phyloP scores from a whole-genome alignment of 352 stramenopile genomes.

The Phytophthora aleatoria region DNA sequence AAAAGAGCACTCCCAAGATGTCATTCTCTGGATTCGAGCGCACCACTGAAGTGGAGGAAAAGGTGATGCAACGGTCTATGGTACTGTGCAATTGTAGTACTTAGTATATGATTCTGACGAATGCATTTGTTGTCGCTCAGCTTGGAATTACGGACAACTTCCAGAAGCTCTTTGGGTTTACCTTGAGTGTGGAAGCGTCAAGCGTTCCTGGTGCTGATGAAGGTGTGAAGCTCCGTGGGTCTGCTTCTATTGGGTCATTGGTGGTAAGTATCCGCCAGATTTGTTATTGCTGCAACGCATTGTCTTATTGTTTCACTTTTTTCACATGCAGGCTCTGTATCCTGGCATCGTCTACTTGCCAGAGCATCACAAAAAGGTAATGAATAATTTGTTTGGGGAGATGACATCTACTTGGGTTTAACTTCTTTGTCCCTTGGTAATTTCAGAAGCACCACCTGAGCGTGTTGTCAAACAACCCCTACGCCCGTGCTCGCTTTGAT shows the following conservation, averaged over 20 bases:
- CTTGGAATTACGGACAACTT: slow-evolving; percentile 47
- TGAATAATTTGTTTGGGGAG: not conserved
- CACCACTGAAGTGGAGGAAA: slow-evolving; percentile 36
- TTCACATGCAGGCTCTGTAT: slow-evolving; percentile 57
- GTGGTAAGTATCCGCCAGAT: slow-evolving; percentile 46
- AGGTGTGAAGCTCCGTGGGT: slow-evolving; percentile 72
- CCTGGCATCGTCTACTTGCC: slow-evolving; percentile 82
- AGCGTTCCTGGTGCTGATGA: slow-evolving; percentile 65
- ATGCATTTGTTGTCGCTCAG: slow-evolving; percentile 20
- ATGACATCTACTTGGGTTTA: not conserved
- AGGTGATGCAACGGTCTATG: slow-evolving; percentile 11
- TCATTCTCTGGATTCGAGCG: slow-evolving; percentile 73
- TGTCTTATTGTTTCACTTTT: not conserved
- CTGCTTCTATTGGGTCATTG: slow-evolving; percentile 66
- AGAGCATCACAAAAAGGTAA: slow-evolving; percentile 87
- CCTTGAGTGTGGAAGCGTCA: slow-evolving; percentile 70
- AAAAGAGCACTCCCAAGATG: slow-evolving; percentile 44
- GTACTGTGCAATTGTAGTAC: not conserved
- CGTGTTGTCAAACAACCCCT: slow-evolving; percentile 79
- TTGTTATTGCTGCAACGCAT: not conserved
- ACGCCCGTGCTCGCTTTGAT: slow-evolving; percentile 81
- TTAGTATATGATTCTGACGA: slow-evolving; percentile 2
- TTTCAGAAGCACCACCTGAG: slow-evolving; percentile 55
- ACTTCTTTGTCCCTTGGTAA: not conserved
- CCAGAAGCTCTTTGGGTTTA: slow-evolving; percentile 67